These are phyloP conservation scores for Rhytidiadelphus loreus DNA, from an alignment of 225 moss, liverwort and hornwort genomes.

Conservation along the genomic window DNA sequence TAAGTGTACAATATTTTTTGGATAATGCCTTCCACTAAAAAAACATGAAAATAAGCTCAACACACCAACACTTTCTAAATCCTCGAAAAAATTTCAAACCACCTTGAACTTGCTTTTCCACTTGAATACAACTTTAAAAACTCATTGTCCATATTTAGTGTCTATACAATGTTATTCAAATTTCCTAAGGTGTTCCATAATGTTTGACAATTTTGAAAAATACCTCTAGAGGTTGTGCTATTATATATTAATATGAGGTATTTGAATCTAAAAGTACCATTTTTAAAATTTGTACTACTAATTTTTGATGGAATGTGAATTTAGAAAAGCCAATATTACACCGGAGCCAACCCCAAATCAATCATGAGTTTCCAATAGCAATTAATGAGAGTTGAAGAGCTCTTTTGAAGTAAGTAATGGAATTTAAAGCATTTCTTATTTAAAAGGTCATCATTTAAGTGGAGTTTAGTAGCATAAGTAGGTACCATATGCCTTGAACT, in stretches of 20 bases:
- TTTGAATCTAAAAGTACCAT: not conserved
- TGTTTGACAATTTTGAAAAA: not conserved
- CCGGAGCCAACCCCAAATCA: accelerated
- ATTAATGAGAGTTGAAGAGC: no score
- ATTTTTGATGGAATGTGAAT: not conserved
- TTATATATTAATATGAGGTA: not conserved
- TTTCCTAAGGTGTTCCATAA: not conserved
- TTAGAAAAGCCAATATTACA: not conserved
- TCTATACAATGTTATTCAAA: not conserved
- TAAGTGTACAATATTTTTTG: not conserved
- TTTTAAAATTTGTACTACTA: not conserved
- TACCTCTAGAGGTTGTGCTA: not conserved
- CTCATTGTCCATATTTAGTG: not conserved
- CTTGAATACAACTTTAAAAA: not conserved
- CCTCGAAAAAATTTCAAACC: no score
- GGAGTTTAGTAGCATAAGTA: no score
- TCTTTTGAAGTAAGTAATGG: no score
- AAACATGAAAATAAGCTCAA: no score
- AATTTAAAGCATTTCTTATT: no score
- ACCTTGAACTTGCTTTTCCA: not conserved
- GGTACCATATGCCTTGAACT: no score
- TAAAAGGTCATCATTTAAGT: no score
- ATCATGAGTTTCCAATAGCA: no score
- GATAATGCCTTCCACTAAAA: no score
- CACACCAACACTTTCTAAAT: no score